A percentile compares a stretch with the other conserved stretches of the same genome.
Evolutionary conservation across 257 asterid species (phyloP).

Genomic region (Lycium barbarum): DNA sequence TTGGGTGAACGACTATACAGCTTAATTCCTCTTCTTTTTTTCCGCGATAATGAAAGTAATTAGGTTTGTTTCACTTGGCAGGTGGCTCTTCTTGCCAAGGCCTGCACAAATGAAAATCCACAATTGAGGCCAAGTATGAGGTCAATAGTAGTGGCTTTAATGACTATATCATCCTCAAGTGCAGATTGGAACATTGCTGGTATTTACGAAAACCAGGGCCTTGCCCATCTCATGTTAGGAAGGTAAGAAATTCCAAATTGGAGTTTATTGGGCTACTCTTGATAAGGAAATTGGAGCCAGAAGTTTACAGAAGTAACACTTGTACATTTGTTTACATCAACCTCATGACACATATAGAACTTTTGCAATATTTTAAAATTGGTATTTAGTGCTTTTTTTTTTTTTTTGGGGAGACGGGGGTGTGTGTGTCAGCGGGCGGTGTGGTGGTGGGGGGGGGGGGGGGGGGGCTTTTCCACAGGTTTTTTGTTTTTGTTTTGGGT

Average conservation of each 20-base stretch:
- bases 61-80: constrained; percentile 34
- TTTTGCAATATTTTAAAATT: neutral
- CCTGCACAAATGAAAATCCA: constrained; percentile 83
- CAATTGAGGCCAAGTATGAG: constrained; percentile 91
- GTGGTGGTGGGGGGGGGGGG: too few relatives aligned
- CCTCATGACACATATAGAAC: neutral
- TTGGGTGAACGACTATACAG: too few relatives aligned
- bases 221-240: constrained; percentile 72
- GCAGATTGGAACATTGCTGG: constrained; percentile 91
- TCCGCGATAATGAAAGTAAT: neutral
- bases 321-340: neutral
- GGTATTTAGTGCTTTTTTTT: neutral
- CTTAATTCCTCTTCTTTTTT: neutral
- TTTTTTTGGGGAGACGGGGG: too few relatives aligned
- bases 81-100: constrained; percentile 85
- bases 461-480: neutral
- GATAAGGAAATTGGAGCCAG: neutral
- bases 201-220: constrained; percentile 75
- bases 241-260: constrained; percentile 42
- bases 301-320: constrained; percentile 9
- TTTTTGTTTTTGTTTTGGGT: neutral
- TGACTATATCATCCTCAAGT: constrained; percentile 83
- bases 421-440: too few relatives aligned
- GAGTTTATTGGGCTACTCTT: neutral
- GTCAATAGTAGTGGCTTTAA: constrained; percentile 82